Percentiles rank a stretch among this genome's conserved stretches.
Evolutionary conservation across 345 rosid species (phyloP).

Genomic region (Murraya koenigii): DNA sequence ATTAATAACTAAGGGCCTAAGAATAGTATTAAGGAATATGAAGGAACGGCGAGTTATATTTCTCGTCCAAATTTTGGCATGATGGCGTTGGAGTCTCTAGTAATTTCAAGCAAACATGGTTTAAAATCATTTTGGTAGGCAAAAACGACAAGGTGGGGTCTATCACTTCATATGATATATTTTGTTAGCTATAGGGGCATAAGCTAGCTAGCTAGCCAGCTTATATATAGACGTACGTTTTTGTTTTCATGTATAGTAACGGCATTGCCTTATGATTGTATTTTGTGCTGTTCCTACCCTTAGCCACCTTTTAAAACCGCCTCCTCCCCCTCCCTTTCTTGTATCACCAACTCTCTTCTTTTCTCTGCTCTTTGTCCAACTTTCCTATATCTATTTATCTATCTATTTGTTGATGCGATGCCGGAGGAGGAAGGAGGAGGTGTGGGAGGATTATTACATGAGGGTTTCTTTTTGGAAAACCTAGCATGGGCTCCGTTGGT

Average conservation of each 20-base stretch:
- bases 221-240: conserved; percentile 26
- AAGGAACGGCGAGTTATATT: too few relatives aligned
- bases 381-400: background rate
- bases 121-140: background rate
- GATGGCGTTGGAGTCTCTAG: background rate
- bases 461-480: conserved; percentile 30
- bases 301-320: conserved; percentile 23
- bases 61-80: too few relatives aligned
- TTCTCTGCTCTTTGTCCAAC: background rate
- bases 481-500: conserved; percentile 34
- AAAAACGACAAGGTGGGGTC: background rate
- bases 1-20: too few relatives aligned
- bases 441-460: background rate
- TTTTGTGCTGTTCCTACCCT: conserved; percentile 37
- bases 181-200: background rate
- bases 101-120: background rate
- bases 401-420: background rate
- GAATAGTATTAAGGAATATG: too few relatives aligned
- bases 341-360: background rate
- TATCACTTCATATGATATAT: background rate
- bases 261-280: conserved; percentile 62
- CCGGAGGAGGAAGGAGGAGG: conserved; percentile 8
- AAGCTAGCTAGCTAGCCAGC: background rate
- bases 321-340: conserved; percentile 5
- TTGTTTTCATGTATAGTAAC: conserved; percentile 51